phyloP scores from a whole-genome alignment of 225 moss, liverwort and hornwort species.

The Physcomitrium patens region DNA sequence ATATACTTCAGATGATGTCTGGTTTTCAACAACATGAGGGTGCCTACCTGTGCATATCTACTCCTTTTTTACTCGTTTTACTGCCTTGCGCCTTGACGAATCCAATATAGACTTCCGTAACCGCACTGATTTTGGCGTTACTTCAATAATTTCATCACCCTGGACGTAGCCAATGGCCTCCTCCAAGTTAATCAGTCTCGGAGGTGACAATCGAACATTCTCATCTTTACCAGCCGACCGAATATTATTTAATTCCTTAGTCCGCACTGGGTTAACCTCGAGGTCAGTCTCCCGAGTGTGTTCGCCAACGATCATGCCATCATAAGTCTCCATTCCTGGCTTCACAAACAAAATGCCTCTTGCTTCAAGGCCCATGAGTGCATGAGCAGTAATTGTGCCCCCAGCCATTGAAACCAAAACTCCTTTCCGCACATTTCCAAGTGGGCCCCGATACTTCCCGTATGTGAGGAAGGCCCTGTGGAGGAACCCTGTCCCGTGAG shows the following conservation, averaged over 20 bases:
- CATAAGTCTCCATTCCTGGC: conserved; percentile 96
- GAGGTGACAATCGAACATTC: conserved; percentile 89
- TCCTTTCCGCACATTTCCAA: conserved; percentile 95
- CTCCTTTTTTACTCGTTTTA: conserved; percentile 76
- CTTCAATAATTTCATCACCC: conserved; percentile 94
- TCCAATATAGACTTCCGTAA: conserved; percentile 85
- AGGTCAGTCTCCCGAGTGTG: conserved; percentile 92
- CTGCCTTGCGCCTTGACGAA: conserved; percentile 78
- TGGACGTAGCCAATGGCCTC: conserved; percentile 95
- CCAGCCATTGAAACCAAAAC: conserved; percentile 91
- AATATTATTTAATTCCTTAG: conserved; percentile 84
- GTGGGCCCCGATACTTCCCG: conserved; percentile 84
- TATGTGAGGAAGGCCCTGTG: conserved; percentile 88
- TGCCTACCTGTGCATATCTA: conserved; percentile 24
- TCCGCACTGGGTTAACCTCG: conserved; percentile 52
- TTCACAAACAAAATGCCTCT: conserved; percentile 93
- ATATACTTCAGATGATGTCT: conserved; percentile 10
- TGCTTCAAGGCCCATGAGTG: conserved; percentile 89
- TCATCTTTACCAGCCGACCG: conserved; percentile 95
- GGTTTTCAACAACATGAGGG: conserved; percentile 21
- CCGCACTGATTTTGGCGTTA: conserved; percentile 88
- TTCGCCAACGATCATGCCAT: conserved; percentile 97
- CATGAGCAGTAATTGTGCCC: conserved; percentile 84
- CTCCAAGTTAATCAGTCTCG: conserved; percentile 84
- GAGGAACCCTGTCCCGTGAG: conserved; percentile 97